Evolutionary conservation across 2,329 filamentous ascomycete genomes (phyloP).

Genomic region (Fusarium pseudocircinatum): DNA sequence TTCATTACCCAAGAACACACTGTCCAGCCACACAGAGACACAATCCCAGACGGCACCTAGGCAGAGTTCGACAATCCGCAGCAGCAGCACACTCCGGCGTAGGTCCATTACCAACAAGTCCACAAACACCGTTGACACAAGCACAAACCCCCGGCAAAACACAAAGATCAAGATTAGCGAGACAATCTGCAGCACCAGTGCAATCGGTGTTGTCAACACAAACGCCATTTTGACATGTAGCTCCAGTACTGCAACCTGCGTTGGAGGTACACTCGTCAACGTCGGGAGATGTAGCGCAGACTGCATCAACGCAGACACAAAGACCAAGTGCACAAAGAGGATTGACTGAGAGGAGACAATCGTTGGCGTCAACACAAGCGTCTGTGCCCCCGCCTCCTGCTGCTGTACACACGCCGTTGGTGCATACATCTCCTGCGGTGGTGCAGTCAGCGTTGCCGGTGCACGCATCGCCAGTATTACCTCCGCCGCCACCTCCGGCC

Average conservation of each 20-base stretch:
- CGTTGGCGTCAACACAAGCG: constrained; percentile 8
- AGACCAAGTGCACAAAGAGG: constrained; percentile 17
- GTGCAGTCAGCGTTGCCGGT: neutral
- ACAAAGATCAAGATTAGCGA: neutral
- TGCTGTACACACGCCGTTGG: neutral
- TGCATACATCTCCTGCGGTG: neutral
- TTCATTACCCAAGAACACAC: neutral
- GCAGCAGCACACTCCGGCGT: neutral
- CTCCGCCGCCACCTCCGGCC: neutral
- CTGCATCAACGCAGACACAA: constrained; percentile 3
- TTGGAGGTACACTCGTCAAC: neutral
- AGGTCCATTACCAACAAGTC: neutral
- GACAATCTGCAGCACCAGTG: neutral
- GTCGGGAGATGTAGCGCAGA: neutral
- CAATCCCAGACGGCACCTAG: neutral
- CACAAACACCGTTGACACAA: neutral
- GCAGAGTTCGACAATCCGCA: neutral
- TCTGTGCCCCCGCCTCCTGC: neutral
- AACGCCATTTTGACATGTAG: neutral
- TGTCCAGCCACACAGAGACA: neutral
- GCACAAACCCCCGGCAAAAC: neutral
- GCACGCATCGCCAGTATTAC: neutral
- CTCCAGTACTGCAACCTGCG: neutral
- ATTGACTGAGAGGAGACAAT: constrained; percentile 8
- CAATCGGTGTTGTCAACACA: neutral